phyloP scores from a whole-genome alignment of 768 basidiomycete species.

The Lanmaoa rubissima region DNA sequence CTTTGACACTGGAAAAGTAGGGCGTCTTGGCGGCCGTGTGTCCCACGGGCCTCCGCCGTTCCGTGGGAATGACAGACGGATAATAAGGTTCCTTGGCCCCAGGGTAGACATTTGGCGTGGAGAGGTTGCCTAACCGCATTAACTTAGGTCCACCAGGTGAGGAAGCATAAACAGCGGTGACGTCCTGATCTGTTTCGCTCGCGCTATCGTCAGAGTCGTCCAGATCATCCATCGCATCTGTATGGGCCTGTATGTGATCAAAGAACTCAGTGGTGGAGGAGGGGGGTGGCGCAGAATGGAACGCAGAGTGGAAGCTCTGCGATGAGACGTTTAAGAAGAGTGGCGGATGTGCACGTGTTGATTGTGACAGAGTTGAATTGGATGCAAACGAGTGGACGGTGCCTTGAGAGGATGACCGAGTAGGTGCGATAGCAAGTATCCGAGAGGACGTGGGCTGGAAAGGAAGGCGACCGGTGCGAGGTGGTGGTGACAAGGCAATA shows the following conservation, averaged over 20 bases:
- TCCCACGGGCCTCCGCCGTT: slow-evolving; percentile 50
- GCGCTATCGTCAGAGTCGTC: slow-evolving; percentile 53
- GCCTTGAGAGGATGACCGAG: slow-evolving; percentile 29
- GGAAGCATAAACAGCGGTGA: slow-evolving; percentile 29
- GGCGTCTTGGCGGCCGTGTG: slow-evolving; percentile 44
- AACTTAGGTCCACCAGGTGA: slow-evolving; percentile 39
- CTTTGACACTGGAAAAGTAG: slow-evolving; percentile 49
- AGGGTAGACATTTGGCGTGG: slow-evolving; percentile 60
- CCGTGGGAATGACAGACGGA: slow-evolving; percentile 33
- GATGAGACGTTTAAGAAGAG: slow-evolving; percentile 48
- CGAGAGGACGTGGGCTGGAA: slow-evolving; percentile 21
- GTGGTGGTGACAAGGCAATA: slow-evolving; percentile 57
- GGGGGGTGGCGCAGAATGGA: slow-evolving; percentile 63
- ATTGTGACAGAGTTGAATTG: slow-evolving; percentile 24
- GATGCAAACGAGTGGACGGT: slow-evolving; percentile 34
- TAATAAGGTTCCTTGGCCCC: slow-evolving; percentile 36
- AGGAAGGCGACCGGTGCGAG: slow-evolving; percentile 22
- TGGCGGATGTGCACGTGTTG: slow-evolving; percentile 16
- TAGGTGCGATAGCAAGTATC: slow-evolving; percentile 13
- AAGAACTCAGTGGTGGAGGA: slow-evolving; percentile 72
- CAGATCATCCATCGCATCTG: slow-evolving; percentile 71
- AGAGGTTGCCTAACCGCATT: slow-evolving; percentile 68
- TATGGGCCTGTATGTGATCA: slow-evolving; percentile 66
- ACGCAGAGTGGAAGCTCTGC: slow-evolving; percentile 39
- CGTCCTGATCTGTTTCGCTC: slow-evolving; percentile 40